These are phyloP conservation scores for Scenedesmus sp. DNA, from an alignment of 163 green algal species.

Conservation along the genomic window DNA sequence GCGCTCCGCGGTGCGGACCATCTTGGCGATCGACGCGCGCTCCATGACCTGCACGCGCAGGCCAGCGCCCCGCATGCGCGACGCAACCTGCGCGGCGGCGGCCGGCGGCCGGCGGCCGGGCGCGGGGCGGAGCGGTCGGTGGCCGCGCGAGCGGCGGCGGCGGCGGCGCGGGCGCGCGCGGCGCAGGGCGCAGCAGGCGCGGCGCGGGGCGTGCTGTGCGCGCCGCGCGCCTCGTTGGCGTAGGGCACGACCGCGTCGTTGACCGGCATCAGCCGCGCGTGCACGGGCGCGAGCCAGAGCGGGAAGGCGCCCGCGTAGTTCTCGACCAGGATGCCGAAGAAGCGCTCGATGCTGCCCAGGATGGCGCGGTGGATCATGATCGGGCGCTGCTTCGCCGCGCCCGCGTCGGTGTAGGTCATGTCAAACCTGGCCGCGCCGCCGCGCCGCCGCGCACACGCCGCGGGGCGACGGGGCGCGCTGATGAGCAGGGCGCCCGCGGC, in stretches of 20 bases:
- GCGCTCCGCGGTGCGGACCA: constrained; percentile 80
- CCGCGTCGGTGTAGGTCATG: constrained; percentile 85
- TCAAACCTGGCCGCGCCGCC: constrained; percentile 73
- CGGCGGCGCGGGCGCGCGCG: too few species aligned
- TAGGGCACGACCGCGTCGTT: constrained; percentile 79
- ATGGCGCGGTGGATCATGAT: constrained; percentile 99
- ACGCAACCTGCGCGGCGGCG: constrained; percentile 40
- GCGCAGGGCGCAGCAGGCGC: not conserved
- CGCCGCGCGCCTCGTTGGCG: constrained; percentile 59
- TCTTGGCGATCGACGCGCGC: constrained; percentile 76
- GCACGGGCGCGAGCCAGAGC: constrained; percentile 94
- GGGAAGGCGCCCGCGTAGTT: constrained; percentile 98
- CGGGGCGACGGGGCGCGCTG: constrained; percentile 42
- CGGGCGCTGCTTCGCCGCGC: constrained; percentile 79
- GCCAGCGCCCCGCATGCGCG: constrained; percentile 66
- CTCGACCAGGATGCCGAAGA: constrained; percentile 99
- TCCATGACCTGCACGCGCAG: constrained; percentile 77
- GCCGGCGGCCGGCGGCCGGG: too few species aligned
- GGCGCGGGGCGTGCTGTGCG: too few species aligned
- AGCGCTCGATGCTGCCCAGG: constrained; percentile 98
- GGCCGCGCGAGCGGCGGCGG: too few species aligned
- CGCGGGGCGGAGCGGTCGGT: too few species aligned
- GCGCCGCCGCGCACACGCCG: constrained; percentile 27
- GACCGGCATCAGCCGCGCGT: constrained; percentile 86
- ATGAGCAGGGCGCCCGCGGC: too few species aligned